Conservation (phyloP, 2,329 filamentous ascomycete species). For the Calonectria pseudoreteaudii region DNA sequence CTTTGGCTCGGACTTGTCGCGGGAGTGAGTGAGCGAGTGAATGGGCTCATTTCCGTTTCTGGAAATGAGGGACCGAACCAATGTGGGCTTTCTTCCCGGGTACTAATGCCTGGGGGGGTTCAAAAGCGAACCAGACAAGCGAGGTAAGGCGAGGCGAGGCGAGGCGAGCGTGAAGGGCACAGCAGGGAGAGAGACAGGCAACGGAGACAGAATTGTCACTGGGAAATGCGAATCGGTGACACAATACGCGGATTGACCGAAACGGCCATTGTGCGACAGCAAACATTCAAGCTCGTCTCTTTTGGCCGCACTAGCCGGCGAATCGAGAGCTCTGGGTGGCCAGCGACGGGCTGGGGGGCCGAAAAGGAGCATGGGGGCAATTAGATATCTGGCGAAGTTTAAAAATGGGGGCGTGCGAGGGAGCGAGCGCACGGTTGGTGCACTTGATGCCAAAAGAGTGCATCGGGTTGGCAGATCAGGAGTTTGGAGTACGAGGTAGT, state of each 20-base stretch:
- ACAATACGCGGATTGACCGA: constrained; percentile 25
- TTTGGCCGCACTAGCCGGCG: constrained; percentile 9
- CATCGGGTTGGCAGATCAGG: constrained; percentile 6
- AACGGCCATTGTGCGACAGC: constrained; percentile 41
- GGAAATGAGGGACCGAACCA: constrained; percentile 18
- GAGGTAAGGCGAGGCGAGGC: constrained; percentile 23
- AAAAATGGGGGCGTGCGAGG: background rate
- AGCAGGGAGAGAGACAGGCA: background rate
- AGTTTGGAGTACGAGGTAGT: constrained; percentile 13
- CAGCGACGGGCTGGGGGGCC: background rate
- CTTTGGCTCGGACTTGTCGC: constrained; percentile 21
- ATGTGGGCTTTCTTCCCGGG: background rate
- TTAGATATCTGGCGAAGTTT: background rate
- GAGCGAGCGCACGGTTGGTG: background rate
- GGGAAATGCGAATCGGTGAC: background rate
- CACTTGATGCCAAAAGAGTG: background rate
- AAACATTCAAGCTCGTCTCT: constrained; percentile 38
- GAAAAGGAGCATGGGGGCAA: constrained; percentile 1
- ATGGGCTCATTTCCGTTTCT: constrained; percentile 20
- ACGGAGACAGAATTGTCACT: background rate
- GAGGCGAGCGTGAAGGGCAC: background rate
- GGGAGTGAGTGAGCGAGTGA: constrained; percentile 2
- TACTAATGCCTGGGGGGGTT: background rate
- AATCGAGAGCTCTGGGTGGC: background rate
- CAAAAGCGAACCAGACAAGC: background rate